Conservation (phyloP, 2,329 filamentous ascomycete species). For the Phialocephala sp. region DNA sequence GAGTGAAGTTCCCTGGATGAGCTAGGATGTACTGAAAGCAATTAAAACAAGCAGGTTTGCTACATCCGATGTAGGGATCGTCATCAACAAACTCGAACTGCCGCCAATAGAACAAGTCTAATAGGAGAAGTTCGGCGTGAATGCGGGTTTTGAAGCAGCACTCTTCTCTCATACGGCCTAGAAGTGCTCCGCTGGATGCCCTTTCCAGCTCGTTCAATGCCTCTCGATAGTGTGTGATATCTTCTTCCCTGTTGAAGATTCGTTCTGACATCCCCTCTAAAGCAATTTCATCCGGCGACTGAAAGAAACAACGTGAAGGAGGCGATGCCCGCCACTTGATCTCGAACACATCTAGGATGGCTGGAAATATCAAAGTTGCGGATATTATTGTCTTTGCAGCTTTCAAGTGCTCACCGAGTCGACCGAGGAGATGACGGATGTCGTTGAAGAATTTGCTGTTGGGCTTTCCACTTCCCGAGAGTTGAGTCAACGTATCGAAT, state of each 20-base stretch:
- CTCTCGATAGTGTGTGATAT: background rate
- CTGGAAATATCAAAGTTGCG: conserved; percentile 40
- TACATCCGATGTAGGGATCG: conserved; percentile 56
- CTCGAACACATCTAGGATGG: conserved; percentile 43
- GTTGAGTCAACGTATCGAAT: conserved; percentile 19
- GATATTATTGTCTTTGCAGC: conserved; percentile 47
- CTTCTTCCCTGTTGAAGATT: background rate
- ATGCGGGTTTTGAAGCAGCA: conserved; percentile 15
- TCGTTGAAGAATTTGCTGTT: conserved; percentile 15
- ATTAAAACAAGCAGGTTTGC: conserved; percentile 57
- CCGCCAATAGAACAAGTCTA: conserved; percentile 51
- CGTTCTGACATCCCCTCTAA: background rate
- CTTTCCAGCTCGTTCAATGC: conserved; percentile 6
- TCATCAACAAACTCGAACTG: conserved; percentile 44
- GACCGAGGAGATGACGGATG: conserved; percentile 5
- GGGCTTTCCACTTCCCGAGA: conserved; percentile 15
- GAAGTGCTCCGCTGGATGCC: conserved; percentile 11
- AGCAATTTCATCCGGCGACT: background rate
- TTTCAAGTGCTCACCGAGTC: conserved; percentile 31
- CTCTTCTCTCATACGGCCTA: conserved; percentile 9
- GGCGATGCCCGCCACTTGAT: background rate
- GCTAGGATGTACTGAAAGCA: conserved; percentile 52
- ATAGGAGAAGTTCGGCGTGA: conserved; percentile 54
- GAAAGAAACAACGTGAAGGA: background rate
- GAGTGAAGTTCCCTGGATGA: conserved; percentile 42